A percentile compares a stretch with the other conserved stretches of the same genome.
These are phyloP conservation scores for Eragrostis nindensis DNA, from an alignment of 176 grass and related monocot species.

Conservation along the genomic window DNA sequence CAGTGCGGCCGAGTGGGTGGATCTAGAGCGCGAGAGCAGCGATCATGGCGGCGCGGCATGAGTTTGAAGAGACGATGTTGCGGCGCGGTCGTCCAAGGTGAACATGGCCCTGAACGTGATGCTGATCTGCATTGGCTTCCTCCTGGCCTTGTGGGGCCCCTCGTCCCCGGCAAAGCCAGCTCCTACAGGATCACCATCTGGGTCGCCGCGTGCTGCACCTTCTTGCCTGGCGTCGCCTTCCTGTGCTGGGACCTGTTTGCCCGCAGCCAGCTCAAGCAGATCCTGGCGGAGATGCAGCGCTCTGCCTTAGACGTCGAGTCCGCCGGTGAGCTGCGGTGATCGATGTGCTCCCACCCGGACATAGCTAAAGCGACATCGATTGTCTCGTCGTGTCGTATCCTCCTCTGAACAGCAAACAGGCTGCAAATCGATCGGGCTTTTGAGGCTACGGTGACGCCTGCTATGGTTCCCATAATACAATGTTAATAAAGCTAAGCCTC, in stretches of 20 bases:
- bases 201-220: neutral
- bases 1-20: too few species aligned
- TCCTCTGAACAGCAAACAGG: too few species aligned
- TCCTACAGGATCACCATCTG: neutral
- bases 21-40: too few species aligned
- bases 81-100: neutral
- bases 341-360: too few species aligned
- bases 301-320: neutral
- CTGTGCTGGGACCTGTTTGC: neutral
- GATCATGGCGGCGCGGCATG: neutral
- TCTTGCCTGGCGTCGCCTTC: neutral
- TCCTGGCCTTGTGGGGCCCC: neutral
- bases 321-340: neutral
- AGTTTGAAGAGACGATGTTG: neutral
- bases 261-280: neutral
- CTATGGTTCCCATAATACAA: too few species aligned
- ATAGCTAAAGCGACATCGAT: too few species aligned
- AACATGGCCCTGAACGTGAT: neutral
- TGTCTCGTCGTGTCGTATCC: too few species aligned
- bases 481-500: too few species aligned
- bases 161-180: neutral
- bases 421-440: too few species aligned
- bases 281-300: neutral
- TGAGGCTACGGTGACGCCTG: too few species aligned
- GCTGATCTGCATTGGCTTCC: neutral